Base-by-base conservation (phyloP, 495 filamentous ascomycete species). In the Cercophora samala region DNA sequence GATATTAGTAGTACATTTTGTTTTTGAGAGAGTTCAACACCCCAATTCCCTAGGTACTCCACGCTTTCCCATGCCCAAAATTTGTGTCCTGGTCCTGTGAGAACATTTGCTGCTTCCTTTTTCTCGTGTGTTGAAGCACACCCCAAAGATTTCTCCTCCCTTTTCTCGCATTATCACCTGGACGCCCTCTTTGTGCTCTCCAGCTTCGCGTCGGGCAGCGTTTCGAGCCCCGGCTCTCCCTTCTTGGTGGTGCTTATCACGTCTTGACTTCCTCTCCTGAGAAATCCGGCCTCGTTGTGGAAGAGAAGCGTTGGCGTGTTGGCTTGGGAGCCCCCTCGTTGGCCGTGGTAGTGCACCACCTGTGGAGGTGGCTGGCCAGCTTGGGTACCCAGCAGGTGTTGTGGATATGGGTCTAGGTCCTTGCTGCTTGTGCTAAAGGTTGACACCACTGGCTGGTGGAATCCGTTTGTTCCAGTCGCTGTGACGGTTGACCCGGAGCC, bases 361-460 rank as follows among this genome's bases (percentile, higher is more conserved):
- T 87, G 86, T 21, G 86, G 86, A 22, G 85, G 85, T 22, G 80
- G 78, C 65, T 87, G 85, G n/a, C 84, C 85, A 29, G 82, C 81
- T 69, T 87, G 83, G 5, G 78, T 80, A 17, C 84, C 86, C 5
- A 88, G 74, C 4, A 88, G 75, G 70, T 89, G 87, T 56, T 87
- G 87, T 15, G 88, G 88, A 70, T 90, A 91, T 4, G 87, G 89
- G 66, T 90, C 83, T 4, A 91, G 79, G 71, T 92, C 90, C 70
- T 89, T 88, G 70, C 87, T 90, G 26, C 87, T 90, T 15, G 90
- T 92, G 13, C 89, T 91, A 69, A 91, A 92, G 15, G 87, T 91
- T 29, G 88, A 90, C 51, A 91, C 84, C 42, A 90, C 77, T 0
- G 89, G 88, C 67, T 89, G 87, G 63, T 86, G 86, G 68, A 89